phyloP scores from a whole-genome alignment of 2,329 filamentous ascomycete species.

The Aotearoamyces nothofagi region DNA sequence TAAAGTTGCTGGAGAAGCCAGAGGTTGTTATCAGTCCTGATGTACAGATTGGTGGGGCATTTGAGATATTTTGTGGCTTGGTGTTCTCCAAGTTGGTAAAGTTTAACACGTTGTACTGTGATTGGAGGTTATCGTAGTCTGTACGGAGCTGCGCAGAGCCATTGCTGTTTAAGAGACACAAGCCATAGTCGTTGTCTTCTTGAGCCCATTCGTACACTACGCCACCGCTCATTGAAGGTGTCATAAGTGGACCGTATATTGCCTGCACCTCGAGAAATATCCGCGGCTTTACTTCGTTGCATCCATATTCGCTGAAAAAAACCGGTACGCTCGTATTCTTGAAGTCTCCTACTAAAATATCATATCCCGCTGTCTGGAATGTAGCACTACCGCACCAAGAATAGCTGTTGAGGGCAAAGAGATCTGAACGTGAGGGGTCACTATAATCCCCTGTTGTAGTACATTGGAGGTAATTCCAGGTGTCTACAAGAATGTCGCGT shows the following conservation, averaged over 20 bases:
- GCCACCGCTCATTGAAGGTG: slow-evolving; percentile 52
- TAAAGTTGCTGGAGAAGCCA: slow-evolving; percentile 67
- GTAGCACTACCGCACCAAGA: slow-evolving; percentile 56
- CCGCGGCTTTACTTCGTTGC: slow-evolving; percentile 57
- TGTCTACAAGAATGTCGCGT: slow-evolving; percentile 55
- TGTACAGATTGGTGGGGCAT: slow-evolving; percentile 48
- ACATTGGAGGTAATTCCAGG: slow-evolving; percentile 64
- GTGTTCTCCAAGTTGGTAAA: slow-evolving; percentile 48
- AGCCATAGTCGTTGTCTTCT: slow-evolving; percentile 50
- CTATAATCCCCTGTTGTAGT: slow-evolving; percentile 33
- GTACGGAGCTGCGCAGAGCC: slow-evolving; percentile 39
- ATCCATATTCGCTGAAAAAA: slow-evolving; percentile 74
- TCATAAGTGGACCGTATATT: slow-evolving; percentile 61
- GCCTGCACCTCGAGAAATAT: slow-evolving; percentile 61
- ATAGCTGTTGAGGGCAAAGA: slow-evolving; percentile 68
- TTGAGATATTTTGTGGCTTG: slow-evolving; percentile 37
- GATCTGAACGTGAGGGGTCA: slow-evolving; percentile 50
- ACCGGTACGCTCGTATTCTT: slow-evolving; percentile 50
- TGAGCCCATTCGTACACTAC: slow-evolving; percentile 71
- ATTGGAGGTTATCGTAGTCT: slow-evolving; percentile 61
- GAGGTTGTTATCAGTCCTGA: slow-evolving; percentile 48
- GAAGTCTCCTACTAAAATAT: slow-evolving; percentile 50
- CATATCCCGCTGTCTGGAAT: slow-evolving; percentile 46
- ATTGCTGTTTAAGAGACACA: slow-evolving; percentile 46
- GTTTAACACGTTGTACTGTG: slow-evolving; percentile 63